A percentile compares a stretch with the other conserved stretches of the same genome.
phyloP scores from a whole-genome alignment of 2,329 filamentous ascomycete genomes.

The Dendryphion nanum region DNA sequence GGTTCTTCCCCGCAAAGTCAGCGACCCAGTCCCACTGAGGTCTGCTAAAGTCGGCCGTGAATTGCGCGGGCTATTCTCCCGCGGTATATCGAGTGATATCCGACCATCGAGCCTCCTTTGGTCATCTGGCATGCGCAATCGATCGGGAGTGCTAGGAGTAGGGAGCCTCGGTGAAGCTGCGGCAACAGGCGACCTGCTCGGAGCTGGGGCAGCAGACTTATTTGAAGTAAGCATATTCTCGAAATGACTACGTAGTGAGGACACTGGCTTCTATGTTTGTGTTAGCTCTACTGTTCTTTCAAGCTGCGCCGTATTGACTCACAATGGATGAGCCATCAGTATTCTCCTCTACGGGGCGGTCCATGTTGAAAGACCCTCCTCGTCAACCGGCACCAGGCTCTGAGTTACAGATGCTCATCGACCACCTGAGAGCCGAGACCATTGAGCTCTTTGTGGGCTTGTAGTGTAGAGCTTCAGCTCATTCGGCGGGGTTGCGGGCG shows the following conservation, averaged over 20 bases:
- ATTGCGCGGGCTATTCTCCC: slow-evolving; percentile 21
- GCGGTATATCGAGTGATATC: slow-evolving; percentile 44
- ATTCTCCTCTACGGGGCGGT: slow-evolving; percentile 50
- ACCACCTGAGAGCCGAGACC: slow-evolving; percentile 23
- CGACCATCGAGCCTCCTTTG: slow-evolving; percentile 30
- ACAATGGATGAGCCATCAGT: slow-evolving; percentile 77
- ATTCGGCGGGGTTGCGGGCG: no score
- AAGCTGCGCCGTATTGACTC: slow-evolving; percentile 32
- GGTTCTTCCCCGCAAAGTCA: slow-evolving; percentile 37
- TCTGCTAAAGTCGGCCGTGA: slow-evolving; percentile 32
- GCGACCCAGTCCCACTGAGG: slow-evolving; percentile 32
- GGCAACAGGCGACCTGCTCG: slow-evolving; percentile 19
- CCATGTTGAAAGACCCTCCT: slow-evolving; percentile 31
- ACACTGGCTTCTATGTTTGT: slow-evolving; percentile 68
- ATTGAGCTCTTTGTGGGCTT: no score
- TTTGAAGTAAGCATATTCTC: slow-evolving; percentile 65
- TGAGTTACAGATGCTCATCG: slow-evolving; percentile 33
- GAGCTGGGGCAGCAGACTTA: slow-evolving; percentile 21
- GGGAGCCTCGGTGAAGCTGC: slow-evolving; percentile 24
- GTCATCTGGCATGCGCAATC: slow-evolving; percentile 29
- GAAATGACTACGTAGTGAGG: slow-evolving; percentile 76
- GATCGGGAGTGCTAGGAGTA: slow-evolving; percentile 33
- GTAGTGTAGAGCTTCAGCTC: no score
- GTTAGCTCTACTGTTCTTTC: slow-evolving; percentile 11
- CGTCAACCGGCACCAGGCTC: slow-evolving; percentile 35